Conservation (phyloP, 1,139 yeast species). For the Geotrichum aggregatum region DNA sequence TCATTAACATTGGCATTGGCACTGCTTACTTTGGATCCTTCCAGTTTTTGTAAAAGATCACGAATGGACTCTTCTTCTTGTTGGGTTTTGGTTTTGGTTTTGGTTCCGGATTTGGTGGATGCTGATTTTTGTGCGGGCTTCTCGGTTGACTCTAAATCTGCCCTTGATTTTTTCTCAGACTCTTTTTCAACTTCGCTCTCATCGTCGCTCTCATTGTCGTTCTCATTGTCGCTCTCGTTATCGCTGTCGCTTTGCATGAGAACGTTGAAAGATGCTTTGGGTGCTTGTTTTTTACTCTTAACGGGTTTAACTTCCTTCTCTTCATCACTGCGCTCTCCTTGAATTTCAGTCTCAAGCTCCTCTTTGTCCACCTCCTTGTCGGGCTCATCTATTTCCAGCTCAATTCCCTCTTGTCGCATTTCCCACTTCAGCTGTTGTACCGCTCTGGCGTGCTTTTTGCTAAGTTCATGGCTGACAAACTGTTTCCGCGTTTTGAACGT, state of each 20-base stretch:
- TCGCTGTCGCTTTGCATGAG: conserved; percentile 14
- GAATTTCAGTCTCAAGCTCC: too few relatives aligned
- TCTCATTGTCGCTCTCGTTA: neutral
- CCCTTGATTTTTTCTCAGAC: too few relatives aligned
- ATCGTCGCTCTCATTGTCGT: neutral
- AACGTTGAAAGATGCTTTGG: conserved; percentile 15
- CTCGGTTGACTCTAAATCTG: too few relatives aligned
- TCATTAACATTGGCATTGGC: neutral
- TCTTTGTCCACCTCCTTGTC: neutral
- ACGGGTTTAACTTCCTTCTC: conserved; percentile 1
- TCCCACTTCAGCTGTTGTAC: conserved; percentile 63
- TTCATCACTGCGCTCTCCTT: too few relatives aligned
- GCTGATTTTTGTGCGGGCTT: too few relatives aligned
- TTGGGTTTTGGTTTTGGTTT: neutral
- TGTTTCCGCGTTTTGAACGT: conserved; percentile 76
- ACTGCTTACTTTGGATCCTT: neutral
- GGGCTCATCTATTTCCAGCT: conserved; percentile 43
- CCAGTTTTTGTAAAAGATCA: conserved; percentile 10
- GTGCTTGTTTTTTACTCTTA: neutral
- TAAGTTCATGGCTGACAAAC: conserved; percentile 66
- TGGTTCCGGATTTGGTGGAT: too few relatives aligned
- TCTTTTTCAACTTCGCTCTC: too few relatives aligned
- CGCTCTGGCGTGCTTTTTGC: conserved; percentile 70
- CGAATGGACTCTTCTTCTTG: conserved; percentile 15
- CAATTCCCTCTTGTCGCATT: conserved; percentile 78